These are phyloP conservation scores for Stromatinia cepivora DNA, from an alignment of 2,329 filamentous ascomycete genomes.

Conservation along the genomic window DNA sequence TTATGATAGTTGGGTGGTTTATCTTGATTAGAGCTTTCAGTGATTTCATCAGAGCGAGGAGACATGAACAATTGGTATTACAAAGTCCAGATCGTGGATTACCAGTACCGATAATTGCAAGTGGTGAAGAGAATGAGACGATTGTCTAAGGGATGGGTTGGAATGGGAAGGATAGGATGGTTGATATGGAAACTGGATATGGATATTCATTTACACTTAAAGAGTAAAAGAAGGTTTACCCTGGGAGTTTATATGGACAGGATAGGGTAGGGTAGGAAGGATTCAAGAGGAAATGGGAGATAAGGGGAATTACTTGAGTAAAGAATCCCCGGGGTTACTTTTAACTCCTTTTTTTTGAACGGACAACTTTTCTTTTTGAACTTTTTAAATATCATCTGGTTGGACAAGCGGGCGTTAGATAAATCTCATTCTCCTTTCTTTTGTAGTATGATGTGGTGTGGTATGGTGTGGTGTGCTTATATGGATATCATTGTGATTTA, in stretches of 20 bases:
- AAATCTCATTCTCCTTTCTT: slow-evolving; percentile 4
- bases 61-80: slow-evolving; percentile 89
- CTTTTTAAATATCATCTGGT: slow-evolving; percentile 18
- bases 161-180: slow-evolving; percentile 2
- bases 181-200: slow-evolving; percentile 8
- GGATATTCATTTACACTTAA: slow-evolving; percentile 17
- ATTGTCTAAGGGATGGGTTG: slow-evolving; percentile 57
- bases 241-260: slow-evolving; percentile 22
- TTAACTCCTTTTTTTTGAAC: not conserved
- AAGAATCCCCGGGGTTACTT: not conserved
- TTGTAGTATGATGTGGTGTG: not conserved
- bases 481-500: not conserved
- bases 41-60: slow-evolving; percentile 82
- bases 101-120: slow-evolving; percentile 80
- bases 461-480: not conserved
- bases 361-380: not conserved
- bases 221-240: slow-evolving; percentile 19
- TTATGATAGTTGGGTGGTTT: slow-evolving; percentile 99
- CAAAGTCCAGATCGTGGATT: slow-evolving; percentile 90
- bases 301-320: not conserved
- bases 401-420: slow-evolving; percentile 18
- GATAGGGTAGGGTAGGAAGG: not conserved
- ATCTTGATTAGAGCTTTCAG: slow-evolving; percentile 91
- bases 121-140: slow-evolving; percentile 76
- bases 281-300: slow-evolving; percentile 10